Base-by-base conservation (phyloP, 768 basidiomycete species). In the Lactarius evosmus region DNA sequence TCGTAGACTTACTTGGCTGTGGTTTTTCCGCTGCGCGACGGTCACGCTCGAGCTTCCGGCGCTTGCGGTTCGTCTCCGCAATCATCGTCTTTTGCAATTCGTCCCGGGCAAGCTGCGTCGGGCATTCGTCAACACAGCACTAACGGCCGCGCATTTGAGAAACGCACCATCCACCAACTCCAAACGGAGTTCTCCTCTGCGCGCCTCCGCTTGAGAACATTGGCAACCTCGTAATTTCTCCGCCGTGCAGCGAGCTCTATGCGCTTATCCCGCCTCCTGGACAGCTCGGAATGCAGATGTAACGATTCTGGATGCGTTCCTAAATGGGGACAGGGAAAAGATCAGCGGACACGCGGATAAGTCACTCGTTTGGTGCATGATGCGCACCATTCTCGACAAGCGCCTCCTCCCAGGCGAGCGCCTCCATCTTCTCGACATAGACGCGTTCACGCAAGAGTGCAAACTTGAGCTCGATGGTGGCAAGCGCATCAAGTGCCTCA, bases 391-490 rank as follows among this genome's bases (percentile, higher is more conserved):
- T 83, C 32, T 83, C 78, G 27, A 98, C 81, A 69, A 95, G 78
- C 16, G 83, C 77, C 71, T 98, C 94, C 74, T 98, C 96, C 84
- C 87, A 89, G 36, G 91, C 88, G 8, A 96, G 77, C 4, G 84
- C 85, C 44, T 94, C 91, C 93, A 98, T 94, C 73, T 95, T 91
- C 76, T 98, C 96, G 22, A 98, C 80, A 73, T 95, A 98, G 17
- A 98, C 79, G 56, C 85, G 80, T 73, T 98, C 95, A 53, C 96
- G 78, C 61, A 98, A 74, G 34, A 89, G 76, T 0, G 95, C 95
- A 74, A 95, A 97, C 71, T 91, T 93, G 75, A 98, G 85, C 72
- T 99, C 96, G 69, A 99, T 95, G 51, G 80, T 82, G 3, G 95
- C 89, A 7, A 98, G 78, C 0, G 89, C 88, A 63, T 95, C 93